Evolutionary conservation across 345 rosid genomes (phyloP).

Genomic region (Moricandia arvensis): DNA sequence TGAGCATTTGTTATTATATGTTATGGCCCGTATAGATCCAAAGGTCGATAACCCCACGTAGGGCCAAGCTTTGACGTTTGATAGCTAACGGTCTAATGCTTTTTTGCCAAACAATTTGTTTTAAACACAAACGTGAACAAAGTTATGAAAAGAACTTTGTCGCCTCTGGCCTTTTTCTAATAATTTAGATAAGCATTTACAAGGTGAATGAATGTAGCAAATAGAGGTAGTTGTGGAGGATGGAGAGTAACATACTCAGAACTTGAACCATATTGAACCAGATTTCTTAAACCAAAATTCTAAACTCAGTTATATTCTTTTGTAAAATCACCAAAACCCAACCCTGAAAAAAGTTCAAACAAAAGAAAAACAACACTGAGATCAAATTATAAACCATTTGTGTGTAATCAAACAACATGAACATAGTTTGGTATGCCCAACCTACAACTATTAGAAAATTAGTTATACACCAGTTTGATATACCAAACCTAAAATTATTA

Average conservation of each 20-base stretch:
- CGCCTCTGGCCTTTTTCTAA: not conserved
- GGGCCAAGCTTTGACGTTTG: slow-evolving; percentile 21
- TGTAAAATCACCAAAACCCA: not conserved
- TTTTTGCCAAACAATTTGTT: not conserved
- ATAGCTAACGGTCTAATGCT: slow-evolving; percentile 8
- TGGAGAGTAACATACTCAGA: not conserved
- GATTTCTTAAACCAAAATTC: not conserved
- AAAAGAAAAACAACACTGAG: not conserved
- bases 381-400: not conserved
- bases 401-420: not conserved
- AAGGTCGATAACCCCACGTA: not conserved
- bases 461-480: not conserved
- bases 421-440: not conserved
- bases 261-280: not conserved
- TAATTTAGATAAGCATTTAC: not conserved
- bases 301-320: not conserved
- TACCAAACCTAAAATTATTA: not conserved
- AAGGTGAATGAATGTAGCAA: not conserved
- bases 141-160: not conserved
- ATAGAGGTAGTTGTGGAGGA: not conserved
- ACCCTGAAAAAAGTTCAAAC: not conserved
- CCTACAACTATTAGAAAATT: not conserved
- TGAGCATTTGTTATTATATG: not conserved
- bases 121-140: slow-evolving; percentile 4
- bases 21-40: not conserved